These are phyloP conservation scores for Seiridium unicorne DNA, from an alignment of 2,329 filamentous ascomycete genomes.

Conservation along the genomic window DNA sequence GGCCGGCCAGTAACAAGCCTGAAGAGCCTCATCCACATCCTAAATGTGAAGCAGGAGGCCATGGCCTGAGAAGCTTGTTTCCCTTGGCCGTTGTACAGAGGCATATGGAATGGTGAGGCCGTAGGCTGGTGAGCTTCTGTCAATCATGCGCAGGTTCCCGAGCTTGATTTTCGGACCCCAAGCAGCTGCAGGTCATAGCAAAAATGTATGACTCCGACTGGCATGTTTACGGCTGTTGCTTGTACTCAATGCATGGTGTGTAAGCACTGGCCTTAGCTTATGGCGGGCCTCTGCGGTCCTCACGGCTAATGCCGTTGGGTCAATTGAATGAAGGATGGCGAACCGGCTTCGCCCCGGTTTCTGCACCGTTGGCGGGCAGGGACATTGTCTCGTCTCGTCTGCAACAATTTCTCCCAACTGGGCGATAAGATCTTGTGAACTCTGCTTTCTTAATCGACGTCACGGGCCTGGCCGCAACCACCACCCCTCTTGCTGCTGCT, in stretches of 20 bases:
- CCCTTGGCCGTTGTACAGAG: no score
- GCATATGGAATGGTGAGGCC: no score
- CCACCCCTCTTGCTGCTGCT: background rate
- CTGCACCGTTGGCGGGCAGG: no score
- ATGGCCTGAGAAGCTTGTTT: background rate
- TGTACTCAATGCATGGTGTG: background rate
- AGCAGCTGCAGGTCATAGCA: no score
- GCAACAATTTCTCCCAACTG: slow-evolving; percentile 1
- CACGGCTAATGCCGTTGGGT: background rate
- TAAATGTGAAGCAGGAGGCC: background rate
- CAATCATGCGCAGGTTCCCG: no score
- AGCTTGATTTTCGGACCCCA: no score
- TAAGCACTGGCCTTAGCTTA: background rate
- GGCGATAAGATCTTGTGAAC: background rate
- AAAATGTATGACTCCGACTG: no score
- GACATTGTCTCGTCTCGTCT: background rate
- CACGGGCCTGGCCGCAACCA: background rate
- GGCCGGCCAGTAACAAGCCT: background rate
- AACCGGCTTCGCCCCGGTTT: background rate
- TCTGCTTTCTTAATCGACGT: background rate
- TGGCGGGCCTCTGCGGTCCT: background rate
- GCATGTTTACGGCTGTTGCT: no score
- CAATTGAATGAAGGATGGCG: background rate
- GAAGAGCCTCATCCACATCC: background rate
- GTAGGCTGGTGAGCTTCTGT: no score